Evolutionary conservation across 2,329 filamentous ascomycete genomes (phyloP).

Genomic region (Aspergillus alliaceus): DNA sequence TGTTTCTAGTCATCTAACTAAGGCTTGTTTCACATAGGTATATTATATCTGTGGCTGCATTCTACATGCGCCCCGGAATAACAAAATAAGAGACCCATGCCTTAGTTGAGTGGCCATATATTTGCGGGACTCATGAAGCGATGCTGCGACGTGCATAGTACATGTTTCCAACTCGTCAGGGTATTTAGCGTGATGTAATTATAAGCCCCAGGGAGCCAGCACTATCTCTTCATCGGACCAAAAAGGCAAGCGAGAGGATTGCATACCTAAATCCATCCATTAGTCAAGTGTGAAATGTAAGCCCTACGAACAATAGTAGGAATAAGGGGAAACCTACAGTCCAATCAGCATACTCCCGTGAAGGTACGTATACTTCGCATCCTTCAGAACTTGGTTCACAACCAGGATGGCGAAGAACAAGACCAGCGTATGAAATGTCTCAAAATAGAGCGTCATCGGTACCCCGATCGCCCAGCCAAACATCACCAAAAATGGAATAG

Average conservation of each 20-base stretch:
- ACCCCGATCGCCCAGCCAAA: constrained; percentile 69
- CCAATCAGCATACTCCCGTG: constrained; percentile 67
- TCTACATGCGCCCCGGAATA: constrained; percentile 14
- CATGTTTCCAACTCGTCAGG: not conserved
- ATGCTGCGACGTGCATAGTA: not conserved
- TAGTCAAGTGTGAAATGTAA: not conserved
- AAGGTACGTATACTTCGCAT: constrained; percentile 74
- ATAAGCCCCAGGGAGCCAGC: no score
- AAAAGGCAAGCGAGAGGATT: constrained; percentile 12
- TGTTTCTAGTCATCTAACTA: no score
- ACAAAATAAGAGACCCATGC: not conserved
- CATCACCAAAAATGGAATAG: constrained; percentile 71
- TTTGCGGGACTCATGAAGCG: not conserved
- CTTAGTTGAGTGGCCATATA: not conserved
- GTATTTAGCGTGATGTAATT: not conserved
- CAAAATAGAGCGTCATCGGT: constrained; percentile 71
- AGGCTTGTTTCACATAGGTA: constrained; percentile 8
- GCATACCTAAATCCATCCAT: constrained; percentile 6
- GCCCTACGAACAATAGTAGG: not conserved
- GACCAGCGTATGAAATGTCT: constrained; percentile 70
- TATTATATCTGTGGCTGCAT: constrained; percentile 14
- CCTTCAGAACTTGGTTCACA: constrained; percentile 66
- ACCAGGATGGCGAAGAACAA: constrained; percentile 69
- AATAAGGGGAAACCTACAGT: constrained; percentile 31
- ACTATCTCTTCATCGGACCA: constrained; percentile 3